Evolutionary conservation across 139 green algal species (phyloP).

Genomic region (Limnomonas spitsbergensis): DNA sequence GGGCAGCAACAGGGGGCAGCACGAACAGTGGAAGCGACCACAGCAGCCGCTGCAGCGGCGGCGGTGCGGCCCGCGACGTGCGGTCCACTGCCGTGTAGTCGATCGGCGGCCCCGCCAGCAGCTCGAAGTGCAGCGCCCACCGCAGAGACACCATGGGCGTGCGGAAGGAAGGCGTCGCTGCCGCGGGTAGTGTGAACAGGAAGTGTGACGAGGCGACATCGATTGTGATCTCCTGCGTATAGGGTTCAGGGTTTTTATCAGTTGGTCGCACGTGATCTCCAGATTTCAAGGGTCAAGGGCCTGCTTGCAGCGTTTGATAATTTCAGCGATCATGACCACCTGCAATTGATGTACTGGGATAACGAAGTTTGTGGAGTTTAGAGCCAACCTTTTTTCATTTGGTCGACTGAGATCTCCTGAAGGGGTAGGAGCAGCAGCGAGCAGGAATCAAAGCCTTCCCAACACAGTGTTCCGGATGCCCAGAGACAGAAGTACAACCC

Average conservation of each 20-base stretch:
- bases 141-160: constrained; percentile 67
- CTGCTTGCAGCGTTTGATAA: too few species aligned
- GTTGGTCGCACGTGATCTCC: background rate
- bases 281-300: background rate
- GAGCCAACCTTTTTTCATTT: too few species aligned
- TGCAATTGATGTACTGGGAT: too few species aligned
- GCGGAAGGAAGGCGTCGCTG: constrained; percentile 64
- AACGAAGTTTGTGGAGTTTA: too few species aligned
- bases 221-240: constrained; percentile 54
- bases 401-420: too few species aligned
- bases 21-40: constrained; percentile 69
- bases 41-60: constrained; percentile 56
- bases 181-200: constrained; percentile 67
- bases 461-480: background rate
- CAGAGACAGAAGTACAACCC: too few species aligned
- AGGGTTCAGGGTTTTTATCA: too few species aligned
- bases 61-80: background rate
- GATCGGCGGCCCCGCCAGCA: constrained; percentile 44
- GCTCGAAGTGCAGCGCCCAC: constrained; percentile 76
- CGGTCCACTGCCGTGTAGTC: background rate
- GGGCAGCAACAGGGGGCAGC: background rate
- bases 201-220: constrained; percentile 67
- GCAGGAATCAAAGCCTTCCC: background rate
- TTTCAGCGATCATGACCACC: too few species aligned
- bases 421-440: too few species aligned